Evolutionary conservation across 1,284 basidiomycete species (phyloP).

Genomic region (Microbotryomycetes sp.): DNA sequence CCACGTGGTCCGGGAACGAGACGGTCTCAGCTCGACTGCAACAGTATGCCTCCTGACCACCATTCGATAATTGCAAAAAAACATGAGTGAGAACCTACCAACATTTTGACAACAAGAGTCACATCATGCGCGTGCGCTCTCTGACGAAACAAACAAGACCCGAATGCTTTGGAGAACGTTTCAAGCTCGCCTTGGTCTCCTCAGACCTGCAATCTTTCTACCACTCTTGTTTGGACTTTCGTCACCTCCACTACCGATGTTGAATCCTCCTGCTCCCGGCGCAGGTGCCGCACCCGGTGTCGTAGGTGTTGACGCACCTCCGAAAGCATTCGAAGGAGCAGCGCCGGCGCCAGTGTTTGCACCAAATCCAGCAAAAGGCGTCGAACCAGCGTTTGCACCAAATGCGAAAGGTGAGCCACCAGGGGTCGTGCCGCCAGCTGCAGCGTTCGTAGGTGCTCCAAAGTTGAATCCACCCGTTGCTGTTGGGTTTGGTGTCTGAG

Average conservation of each 20-base stretch:
- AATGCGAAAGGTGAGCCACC: not conserved
- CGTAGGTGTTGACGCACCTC: not conserved
- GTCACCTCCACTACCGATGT: conserved; percentile 14
- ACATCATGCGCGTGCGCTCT: too few relatives aligned
- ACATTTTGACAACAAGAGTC: too few relatives aligned
- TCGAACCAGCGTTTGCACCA: not conserved
- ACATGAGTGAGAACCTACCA: not conserved
- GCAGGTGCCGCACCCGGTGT: not conserved
- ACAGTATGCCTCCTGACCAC: too few relatives aligned
- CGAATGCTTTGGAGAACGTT: not conserved
- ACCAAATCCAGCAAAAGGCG: not conserved
- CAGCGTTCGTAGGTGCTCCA: not conserved
- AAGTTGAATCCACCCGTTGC: not conserved
- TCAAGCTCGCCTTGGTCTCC: not conserved
- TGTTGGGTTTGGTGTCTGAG: not conserved
- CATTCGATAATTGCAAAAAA: not conserved
- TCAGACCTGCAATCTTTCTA: not conserved
- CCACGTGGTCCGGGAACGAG: too few relatives aligned
- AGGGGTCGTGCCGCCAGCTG: not conserved
- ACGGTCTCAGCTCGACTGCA: too few relatives aligned
- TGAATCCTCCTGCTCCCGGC: conserved; percentile 18
- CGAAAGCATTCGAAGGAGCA: not conserved
- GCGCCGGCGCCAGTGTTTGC: too few relatives aligned
- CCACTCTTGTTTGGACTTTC: not conserved
- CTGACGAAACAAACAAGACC: too few relatives aligned